Conservation (phyloP, 805 yeast species). For the Candida awuae region DNA sequence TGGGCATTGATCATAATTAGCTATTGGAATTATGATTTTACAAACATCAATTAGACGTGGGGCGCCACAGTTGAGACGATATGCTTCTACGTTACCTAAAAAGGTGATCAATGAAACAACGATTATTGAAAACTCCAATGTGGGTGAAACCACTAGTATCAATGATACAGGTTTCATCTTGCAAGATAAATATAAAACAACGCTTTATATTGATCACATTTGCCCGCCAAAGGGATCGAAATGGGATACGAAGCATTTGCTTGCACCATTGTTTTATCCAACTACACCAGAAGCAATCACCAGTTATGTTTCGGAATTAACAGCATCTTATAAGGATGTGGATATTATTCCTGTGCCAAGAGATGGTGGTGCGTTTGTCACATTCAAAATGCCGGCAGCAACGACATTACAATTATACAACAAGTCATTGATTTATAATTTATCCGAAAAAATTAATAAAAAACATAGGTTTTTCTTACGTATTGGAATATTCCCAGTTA, state of each 20-base stretch:
- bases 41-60: too few species aligned
- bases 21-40: too few species aligned
- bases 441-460: constrained; percentile 8
- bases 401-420: constrained; percentile 16
- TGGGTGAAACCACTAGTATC: constrained; percentile 49
- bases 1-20: too few species aligned
- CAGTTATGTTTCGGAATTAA: constrained; percentile 26
- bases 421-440: constrained; percentile 14
- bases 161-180: constrained; percentile 51
- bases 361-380: constrained; percentile 94
- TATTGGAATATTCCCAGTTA: constrained; percentile 62
- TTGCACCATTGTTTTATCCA: constrained; percentile 33
- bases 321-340: constrained; percentile 31
- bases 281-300: constrained; percentile 31
- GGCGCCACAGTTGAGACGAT: background rate
- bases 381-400: constrained; percentile 52
- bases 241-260: constrained; percentile 41
- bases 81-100: background rate
- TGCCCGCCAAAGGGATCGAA: constrained; percentile 34
- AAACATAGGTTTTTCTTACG: constrained; percentile 31
- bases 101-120: constrained; percentile 24
- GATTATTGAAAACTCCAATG: constrained; percentile 32
- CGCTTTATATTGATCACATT: constrained; percentile 50
- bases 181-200: constrained; percentile 40
- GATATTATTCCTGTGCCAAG: constrained; percentile 63